Conservation (phyloP, 1,284 basidiomycete genomes). For the Tilletia caries region DNA sequence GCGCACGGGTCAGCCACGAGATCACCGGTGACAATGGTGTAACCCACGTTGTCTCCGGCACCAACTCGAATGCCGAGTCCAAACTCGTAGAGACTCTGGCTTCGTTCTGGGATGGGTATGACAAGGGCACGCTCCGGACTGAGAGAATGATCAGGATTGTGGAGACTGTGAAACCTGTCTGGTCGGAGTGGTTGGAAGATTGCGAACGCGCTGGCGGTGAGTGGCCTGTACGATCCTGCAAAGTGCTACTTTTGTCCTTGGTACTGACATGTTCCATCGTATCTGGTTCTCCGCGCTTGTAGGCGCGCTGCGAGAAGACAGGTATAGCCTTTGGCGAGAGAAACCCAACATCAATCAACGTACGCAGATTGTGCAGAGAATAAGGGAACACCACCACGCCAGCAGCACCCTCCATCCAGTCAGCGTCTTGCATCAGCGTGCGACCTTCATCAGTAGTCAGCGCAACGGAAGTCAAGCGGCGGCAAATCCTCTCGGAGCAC, state of each 20-base stretch:
- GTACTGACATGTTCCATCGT: background rate
- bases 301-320: background rate
- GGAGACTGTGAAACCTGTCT: background rate
- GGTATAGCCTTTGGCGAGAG: background rate
- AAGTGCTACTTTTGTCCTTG: background rate
- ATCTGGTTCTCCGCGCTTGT: no score
- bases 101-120: background rate
- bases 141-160: background rate
- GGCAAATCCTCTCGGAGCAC: no score
- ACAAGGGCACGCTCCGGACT: background rate
- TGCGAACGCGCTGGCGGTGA: conserved; percentile 8
- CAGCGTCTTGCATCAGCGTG: background rate
- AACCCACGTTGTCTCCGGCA: background rate
- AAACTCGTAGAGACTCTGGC: background rate
- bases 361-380: background rate
- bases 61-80: background rate
- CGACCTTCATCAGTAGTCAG: background rate
- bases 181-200: conserved; percentile 4
- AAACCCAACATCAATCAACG: background rate
- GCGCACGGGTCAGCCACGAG: background rate
- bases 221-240: no score
- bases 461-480: background rate
- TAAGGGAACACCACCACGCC: background rate
- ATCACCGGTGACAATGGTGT: background rate
- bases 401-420: background rate